These are phyloP conservation scores for Penicillium sp. DNA, from an alignment of 2,329 filamentous ascomycete genomes.

Conservation along the genomic window DNA sequence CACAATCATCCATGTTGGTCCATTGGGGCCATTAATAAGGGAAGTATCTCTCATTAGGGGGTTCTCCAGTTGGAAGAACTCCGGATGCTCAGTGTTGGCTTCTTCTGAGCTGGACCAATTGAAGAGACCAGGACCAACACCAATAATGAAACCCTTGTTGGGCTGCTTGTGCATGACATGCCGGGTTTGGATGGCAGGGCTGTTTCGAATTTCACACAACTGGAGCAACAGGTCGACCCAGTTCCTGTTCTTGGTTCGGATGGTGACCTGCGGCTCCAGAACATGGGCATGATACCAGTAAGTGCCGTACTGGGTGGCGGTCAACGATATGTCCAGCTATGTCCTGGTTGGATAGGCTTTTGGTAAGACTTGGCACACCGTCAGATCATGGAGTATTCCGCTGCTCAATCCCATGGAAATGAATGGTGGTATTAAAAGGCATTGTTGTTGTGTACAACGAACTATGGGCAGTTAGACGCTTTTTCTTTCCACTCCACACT, in stretches of 20 bases:
- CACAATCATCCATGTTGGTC: constrained; percentile 43
- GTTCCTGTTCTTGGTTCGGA: constrained; percentile 36
- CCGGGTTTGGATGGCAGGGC: constrained; percentile 29
- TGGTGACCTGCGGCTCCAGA: constrained; percentile 26
- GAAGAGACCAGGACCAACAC: constrained; percentile 38
- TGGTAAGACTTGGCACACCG: constrained; percentile 56
- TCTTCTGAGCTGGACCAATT: constrained; percentile 43
- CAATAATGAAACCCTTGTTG: constrained; percentile 47
- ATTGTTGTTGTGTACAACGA: constrained; percentile 32
- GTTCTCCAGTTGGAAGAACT: constrained; percentile 46
- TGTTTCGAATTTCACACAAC: constrained; percentile 22
- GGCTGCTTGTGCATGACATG: constrained; percentile 51
- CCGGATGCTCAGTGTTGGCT: constrained; percentile 38
- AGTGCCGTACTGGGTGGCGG: constrained; percentile 54
- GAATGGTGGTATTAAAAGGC: constrained; percentile 32
- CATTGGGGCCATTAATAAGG: constrained; percentile 27
- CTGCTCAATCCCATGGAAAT: constrained; percentile 47
- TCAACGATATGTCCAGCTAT: constrained; percentile 53
- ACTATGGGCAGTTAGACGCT: constrained; percentile 10
- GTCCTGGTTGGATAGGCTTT: constrained; percentile 53
- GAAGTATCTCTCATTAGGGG: constrained; percentile 45
- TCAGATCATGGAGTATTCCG: constrained; percentile 56
- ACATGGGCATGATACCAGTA: constrained; percentile 49
- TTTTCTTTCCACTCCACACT: too few relatives aligned
- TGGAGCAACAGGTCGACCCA: constrained; percentile 42